Evolutionary conservation across 2,329 filamentous ascomycete genomes (phyloP), one percentile per base, ranked within the genome.

Genomic region (Aureobasidium lini): DNA sequence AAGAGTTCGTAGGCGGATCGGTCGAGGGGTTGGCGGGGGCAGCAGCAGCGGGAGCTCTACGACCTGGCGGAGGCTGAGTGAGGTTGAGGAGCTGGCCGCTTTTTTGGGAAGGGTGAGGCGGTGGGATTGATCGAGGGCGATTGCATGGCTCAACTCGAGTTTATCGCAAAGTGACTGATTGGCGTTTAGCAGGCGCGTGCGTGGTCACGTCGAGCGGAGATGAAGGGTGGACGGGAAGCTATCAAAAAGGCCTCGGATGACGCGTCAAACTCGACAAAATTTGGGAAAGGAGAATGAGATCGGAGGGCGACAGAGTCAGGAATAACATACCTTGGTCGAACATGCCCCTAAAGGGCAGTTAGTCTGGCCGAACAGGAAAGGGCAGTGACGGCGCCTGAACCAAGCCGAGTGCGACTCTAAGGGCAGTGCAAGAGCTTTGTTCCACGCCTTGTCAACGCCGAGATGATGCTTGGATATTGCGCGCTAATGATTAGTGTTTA

Each of bases 41-140:
- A 37, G 59, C 60, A 31, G 44, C 52, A 32, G 44, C 57, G n/a
- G n/a, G n/a, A n/a, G n/a, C n/a, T 31, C 60, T 48, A 23, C 62
- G 60, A 46, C 48, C 56, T 6, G 49, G 52, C 18, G 62, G 62
- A 16, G 62, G 62, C 32, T 61, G 62, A 11, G 62, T 50, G 44
- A 63, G 60, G 16, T 59, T 59, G 60, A 63, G 62, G 18, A 60
- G 11, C 46, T 54, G 58, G 56, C 57, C 60, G 53, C 58, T 59
- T 44, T 16, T 43, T 28, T n/a, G 46, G 47, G 4, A 50, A 59
- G 8, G 47, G 57, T n/a, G 57, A 44, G 9, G 47, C 57, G 39
- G 32, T 6, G 10, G 57, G 40, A 32, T 52, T 52, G 36, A 18
- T 18, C 16, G 56, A 59, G 29, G 57, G 57, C 23, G 57, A 59